Conservation (phyloP, 495 filamentous ascomycete species). For the Sordaria brevicollis region DNA sequence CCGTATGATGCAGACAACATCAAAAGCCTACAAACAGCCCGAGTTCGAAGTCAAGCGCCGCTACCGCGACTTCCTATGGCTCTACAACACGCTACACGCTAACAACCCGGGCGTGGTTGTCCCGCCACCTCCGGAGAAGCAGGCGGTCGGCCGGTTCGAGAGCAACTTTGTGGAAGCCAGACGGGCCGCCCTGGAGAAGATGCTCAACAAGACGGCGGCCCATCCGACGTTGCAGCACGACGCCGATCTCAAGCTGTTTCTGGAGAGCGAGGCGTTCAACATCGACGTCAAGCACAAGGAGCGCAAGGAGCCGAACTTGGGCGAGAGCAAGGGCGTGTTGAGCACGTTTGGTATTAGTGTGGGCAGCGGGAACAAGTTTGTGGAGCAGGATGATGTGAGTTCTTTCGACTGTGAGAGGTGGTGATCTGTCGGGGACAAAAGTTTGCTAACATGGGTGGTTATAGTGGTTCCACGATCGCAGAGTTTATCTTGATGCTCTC, state of each 20-base stretch:
- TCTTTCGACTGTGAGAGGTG: neutral
- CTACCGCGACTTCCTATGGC: slow-evolving; percentile 95
- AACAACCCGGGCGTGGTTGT: slow-evolving; percentile 95
- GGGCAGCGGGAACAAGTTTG: slow-evolving; percentile 71
- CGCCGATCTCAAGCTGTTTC: slow-evolving; percentile 84
- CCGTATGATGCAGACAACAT: slow-evolving; percentile 57
- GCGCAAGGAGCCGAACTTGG: slow-evolving; percentile 72
- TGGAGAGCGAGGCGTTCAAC: slow-evolving; percentile 92
- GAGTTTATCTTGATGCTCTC: slow-evolving; percentile 84
- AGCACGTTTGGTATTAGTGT: slow-evolving; percentile 71
- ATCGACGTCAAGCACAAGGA: slow-evolving; percentile 97
- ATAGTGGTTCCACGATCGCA: slow-evolving; percentile 96
- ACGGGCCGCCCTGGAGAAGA: slow-evolving; percentile 82
- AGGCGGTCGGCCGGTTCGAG: slow-evolving; percentile 92
- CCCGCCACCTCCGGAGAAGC: slow-evolving; percentile 94
- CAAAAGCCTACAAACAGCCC: slow-evolving; percentile 83
- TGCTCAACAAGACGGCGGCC: slow-evolving; percentile 88
- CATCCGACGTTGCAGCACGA: slow-evolving; percentile 92
- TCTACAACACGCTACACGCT: slow-evolving; percentile 84
- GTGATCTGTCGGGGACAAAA: neutral
- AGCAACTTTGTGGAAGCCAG: slow-evolving; percentile 92
- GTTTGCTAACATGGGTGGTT: neutral
- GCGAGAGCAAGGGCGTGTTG: slow-evolving; percentile 88
- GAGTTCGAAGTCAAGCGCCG: slow-evolving; percentile 88
- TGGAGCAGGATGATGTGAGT: slow-evolving; percentile 93